These are phyloP conservation scores for Tetrapyrgos nigripes DNA, from an alignment of 1,284 basidiomycete genomes.

Conservation along the genomic window DNA sequence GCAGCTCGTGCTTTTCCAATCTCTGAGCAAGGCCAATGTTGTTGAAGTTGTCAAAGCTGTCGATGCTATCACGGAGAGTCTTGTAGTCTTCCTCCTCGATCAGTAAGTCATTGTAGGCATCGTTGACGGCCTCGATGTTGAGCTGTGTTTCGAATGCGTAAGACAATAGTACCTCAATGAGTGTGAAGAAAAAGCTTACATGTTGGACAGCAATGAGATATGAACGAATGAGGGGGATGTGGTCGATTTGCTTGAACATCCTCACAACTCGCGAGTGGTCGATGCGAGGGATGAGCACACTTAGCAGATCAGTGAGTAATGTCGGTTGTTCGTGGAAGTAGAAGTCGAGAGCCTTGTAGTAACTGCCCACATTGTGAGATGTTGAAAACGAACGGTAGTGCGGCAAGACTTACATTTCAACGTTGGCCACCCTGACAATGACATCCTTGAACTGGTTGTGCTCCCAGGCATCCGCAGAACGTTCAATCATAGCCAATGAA, in stretches of 20 bases:
- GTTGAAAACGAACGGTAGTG: not conserved
- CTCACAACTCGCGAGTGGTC: slow-evolving; percentile 95
- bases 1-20: slow-evolving; percentile 89
- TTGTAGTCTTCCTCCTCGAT: slow-evolving; percentile 99
- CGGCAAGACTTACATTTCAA: slow-evolving; percentile 81
- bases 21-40: slow-evolving; percentile 87
- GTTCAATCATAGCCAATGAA: slow-evolving; percentile 98
- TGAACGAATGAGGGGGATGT: slow-evolving; percentile 93
- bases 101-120: slow-evolving; percentile 95
- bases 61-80: slow-evolving; percentile 94
- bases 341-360: slow-evolving; percentile 89
- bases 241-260: slow-evolving; percentile 95
- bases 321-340: slow-evolving; percentile 95
- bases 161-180: slow-evolving; percentile 8
- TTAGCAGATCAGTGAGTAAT: slow-evolving; percentile 92
- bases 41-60: slow-evolving; percentile 98
- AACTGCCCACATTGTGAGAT: slow-evolving; percentile 49
- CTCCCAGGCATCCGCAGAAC: slow-evolving; percentile 97
- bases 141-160: slow-evolving; percentile 67
- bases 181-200: slow-evolving; percentile 50
- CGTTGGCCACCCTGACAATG: slow-evolving; percentile 93
- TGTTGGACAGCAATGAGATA: slow-evolving; percentile 98
- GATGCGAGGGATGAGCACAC: slow-evolving; percentile 91
- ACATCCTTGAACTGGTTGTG: slow-evolving; percentile 99
- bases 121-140: slow-evolving; percentile 97